Percentiles rank a stretch among this genome's conserved stretches.
These are phyloP conservation scores for Musa troglodytarum DNA, from an alignment of 176 grass and related monocot genomes.

Conservation along the genomic window DNA sequence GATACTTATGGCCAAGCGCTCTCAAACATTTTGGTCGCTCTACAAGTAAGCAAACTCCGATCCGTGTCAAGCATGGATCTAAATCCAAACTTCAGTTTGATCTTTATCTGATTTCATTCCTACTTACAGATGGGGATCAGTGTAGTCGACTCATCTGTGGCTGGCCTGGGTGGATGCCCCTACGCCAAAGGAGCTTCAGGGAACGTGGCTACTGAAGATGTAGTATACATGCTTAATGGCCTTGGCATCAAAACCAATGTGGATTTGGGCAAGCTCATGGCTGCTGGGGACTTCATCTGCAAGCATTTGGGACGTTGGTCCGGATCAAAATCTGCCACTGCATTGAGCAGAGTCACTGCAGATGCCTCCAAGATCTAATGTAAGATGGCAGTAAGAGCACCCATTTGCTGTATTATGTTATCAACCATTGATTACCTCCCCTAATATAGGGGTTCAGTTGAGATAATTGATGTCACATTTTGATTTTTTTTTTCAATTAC, in stretches of 20 bases:
- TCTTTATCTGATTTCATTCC: background rate
- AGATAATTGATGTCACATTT: background rate
- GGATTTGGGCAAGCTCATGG: constrained; percentile 67
- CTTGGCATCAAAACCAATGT: constrained; percentile 71
- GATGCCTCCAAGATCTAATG: constrained; percentile 12
- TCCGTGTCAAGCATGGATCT: background rate
- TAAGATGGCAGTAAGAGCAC: no score
- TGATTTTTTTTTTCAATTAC: no score
- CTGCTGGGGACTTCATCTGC: constrained; percentile 77
- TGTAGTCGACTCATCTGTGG: constrained; percentile 64
- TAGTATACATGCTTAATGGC: constrained; percentile 88
- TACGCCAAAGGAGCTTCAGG: constrained; percentile 75
- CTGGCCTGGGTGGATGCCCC: constrained; percentile 80
- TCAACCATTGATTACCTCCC: background rate
- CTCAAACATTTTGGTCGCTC: constrained; percentile 66
- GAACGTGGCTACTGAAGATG: constrained; percentile 80
- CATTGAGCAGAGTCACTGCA: constrained; percentile 39
- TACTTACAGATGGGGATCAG: constrained; percentile 58
- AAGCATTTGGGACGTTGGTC: constrained; percentile 55
- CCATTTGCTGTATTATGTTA: background rate
- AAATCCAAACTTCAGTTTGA: background rate
- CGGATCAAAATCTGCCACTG: constrained; percentile 59
- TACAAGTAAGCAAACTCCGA: constrained; percentile 51
- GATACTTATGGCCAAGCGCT: constrained; percentile 90
- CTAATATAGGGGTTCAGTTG: background rate